Evolutionary conservation across 192 early-diverging fungal species (phyloP), one percentile per base, ranked within the genome.

Genomic region (Funneliformis mosseae): DNA sequence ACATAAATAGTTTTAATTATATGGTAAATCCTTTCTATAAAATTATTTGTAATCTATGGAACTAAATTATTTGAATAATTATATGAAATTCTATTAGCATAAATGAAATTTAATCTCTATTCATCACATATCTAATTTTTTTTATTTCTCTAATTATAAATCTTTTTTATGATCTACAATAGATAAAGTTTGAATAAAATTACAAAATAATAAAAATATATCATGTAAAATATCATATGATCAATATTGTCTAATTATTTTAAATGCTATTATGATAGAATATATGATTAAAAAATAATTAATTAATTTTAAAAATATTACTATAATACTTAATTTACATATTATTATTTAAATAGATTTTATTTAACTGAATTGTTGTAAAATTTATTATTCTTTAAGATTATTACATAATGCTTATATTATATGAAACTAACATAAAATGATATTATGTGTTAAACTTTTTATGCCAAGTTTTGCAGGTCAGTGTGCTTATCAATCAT

Each of bases 341-440:
- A n/a, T n/a, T n/a, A n/a, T n/a, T n/a, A n/a, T n/a, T n/a, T 25
- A 74, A 74, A 74, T n/a, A 23, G 33, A 55, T 25, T 74, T 33
- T 12, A 73, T 28, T 28, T 43, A 45, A 16, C 69, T 71, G 10
- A 71, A 71, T 71, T 1, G 5, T 39, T 71, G n/a, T 38, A 41
- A 43, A 71, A 71, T 71, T 39, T 71, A 3, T 16, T 16, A 71
- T 43, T 45, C 21, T 71, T 45, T 71, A 71, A 71, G 12, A 25
- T 71, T n/a, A 1, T 71, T 41, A 5, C n/a, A 1, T 18, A 45
- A 43, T 8, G 38, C 9, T 71, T 71, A 21, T 21, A 71, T 71
- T 21, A 71, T 46, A 45, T 71, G n/a, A 6, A 71, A 71, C 69
- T 21, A 71, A 21, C 69, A 71, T 43, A 66, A 27, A 66, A 71